Base-by-base conservation (phyloP, 768 basidiomycete genomes). In the Boletus subparvulus region DNA sequence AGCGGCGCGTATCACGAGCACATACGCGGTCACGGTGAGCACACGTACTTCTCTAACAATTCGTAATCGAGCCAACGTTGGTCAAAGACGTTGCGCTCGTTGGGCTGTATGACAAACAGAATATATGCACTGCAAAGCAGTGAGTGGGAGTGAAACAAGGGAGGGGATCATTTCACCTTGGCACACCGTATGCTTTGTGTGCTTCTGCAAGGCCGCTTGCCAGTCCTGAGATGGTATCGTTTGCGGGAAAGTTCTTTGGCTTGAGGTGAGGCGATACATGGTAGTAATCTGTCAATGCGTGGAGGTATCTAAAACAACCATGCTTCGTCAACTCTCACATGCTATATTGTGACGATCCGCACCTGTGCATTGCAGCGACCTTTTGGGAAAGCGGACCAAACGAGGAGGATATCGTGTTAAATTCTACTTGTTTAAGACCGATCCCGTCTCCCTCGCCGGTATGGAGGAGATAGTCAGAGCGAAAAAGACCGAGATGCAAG, bases 381-480 rank as follows among this genome's bases (percentile, higher is more conserved):
- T 77, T 79, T 59, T 90, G 78, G 0, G 90, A 90, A 14, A 98
- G 77, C 1, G 86, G 67, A 0, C 94, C 96, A 69, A 98, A 96
- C 1, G 94, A 94, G 0, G 87, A 84, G 3, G 94, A 92, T 60
- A 98, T 95, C 10, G 96, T 97, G 69, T 99, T 99, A 75, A 98
- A 97, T 70, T 99, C 96, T 41, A 98, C 96, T 73, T 99, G 96
- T 69, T 94, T 96, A 60, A 99, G 72, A 7, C 75, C 72, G 14
- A 77, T 65, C 14, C 19, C 21, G 13, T 42, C 67, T 30, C 74
- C 69, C 0, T 63, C 61, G 3, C 78, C 77, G 9, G 78, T 71
- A 62, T 99, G 93, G 21, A 98, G 74, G 32, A 98, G 77, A 73
- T 98, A 99, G 75, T 99, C 96, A 11, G 94, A 97, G 52, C 96